Evolutionary conservation across 2,329 filamentous ascomycete species (phyloP).

Genomic region (Talaromyces sp.): DNA sequence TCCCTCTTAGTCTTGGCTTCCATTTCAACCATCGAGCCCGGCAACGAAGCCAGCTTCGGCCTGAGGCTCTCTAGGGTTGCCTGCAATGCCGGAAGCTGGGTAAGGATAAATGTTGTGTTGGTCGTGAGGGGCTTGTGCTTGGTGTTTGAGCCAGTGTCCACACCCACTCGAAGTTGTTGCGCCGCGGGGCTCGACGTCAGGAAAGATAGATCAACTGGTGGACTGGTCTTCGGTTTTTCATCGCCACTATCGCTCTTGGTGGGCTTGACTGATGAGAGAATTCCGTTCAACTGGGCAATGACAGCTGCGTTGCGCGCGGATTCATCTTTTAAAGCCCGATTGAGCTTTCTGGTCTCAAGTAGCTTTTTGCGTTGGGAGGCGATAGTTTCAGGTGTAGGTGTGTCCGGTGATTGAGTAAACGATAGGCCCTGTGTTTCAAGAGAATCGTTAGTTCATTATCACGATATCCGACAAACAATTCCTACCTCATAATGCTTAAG

Average conservation of each 20-base stretch:
- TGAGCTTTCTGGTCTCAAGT: slow-evolving; percentile 76
- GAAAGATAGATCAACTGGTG: slow-evolving; percentile 55
- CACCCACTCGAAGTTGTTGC: slow-evolving; percentile 49
- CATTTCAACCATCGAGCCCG: slow-evolving; percentile 37
- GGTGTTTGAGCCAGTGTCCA: slow-evolving; percentile 36
- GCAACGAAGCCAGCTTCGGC: slow-evolving; percentile 60
- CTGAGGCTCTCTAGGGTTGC: slow-evolving; percentile 68
- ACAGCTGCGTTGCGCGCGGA: slow-evolving; percentile 71
- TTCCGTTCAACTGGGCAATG: slow-evolving; percentile 64
- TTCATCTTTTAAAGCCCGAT: slow-evolving; percentile 70
- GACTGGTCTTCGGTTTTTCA: slow-evolving; percentile 20
- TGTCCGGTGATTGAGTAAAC: slow-evolving; percentile 35
- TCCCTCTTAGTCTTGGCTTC: slow-evolving; percentile 61
- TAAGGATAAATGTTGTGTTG: slow-evolving; percentile 70
- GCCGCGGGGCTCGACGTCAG: slow-evolving; percentile 55
- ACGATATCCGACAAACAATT: neutral
- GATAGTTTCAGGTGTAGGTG: slow-evolving; percentile 68
- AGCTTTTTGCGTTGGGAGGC: slow-evolving; percentile 72
- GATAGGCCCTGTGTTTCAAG: slow-evolving; percentile 38
- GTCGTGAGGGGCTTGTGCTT: slow-evolving; percentile 47
- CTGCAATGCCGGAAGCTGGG: slow-evolving; percentile 79
- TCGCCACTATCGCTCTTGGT: slow-evolving; percentile 21
- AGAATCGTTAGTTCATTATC: neutral
- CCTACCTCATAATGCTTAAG: slow-evolving; percentile 80
- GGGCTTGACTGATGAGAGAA: slow-evolving; percentile 49